phyloP scores from a whole-genome alignment of 1,139 yeast genomes.

The Hansenula anomala region DNA sequence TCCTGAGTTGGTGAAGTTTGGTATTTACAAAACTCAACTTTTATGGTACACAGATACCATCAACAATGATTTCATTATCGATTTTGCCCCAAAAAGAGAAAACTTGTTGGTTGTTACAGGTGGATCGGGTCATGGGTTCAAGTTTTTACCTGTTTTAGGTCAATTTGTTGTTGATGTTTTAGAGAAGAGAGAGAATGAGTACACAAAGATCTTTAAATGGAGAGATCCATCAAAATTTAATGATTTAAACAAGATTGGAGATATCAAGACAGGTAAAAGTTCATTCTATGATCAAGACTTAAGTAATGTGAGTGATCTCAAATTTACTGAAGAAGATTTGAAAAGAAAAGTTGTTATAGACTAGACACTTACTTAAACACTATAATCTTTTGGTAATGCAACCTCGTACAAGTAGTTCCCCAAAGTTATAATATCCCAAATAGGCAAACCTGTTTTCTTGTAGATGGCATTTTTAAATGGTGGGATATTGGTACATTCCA shows the following conservation, averaged over 20 bases:
- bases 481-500: constrained; percentile 15
- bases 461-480: constrained; percentile 11
- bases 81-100: constrained; percentile 29
- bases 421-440: constrained; percentile 13
- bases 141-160: constrained; percentile 37
- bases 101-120: constrained; percentile 36
- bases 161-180: constrained; percentile 28
- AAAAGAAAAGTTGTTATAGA: neutral
- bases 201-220: constrained; percentile 30
- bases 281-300: constrained; percentile 13
- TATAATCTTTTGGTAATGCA: constrained; percentile 5
- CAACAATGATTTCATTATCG: constrained; percentile 38
- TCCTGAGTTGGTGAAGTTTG: constrained; percentile 24
- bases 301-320: constrained; percentile 8
- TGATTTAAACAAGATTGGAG: constrained; percentile 15
- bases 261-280: constrained; percentile 9
- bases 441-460: constrained; percentile 7
- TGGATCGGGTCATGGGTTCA: constrained; percentile 41
- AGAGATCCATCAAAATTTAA: constrained; percentile 23
- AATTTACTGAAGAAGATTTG: constrained; percentile 4
- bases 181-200: constrained; percentile 24
- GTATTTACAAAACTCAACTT: constrained; percentile 25
- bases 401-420: constrained; percentile 11
- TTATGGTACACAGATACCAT: constrained; percentile 43
- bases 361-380: neutral